Evolutionary conservation across 441 rosid genomes (phyloP), one percentile per base, ranked within the genome.

Genomic region (Cnidoscolus chayamansa): DNA sequence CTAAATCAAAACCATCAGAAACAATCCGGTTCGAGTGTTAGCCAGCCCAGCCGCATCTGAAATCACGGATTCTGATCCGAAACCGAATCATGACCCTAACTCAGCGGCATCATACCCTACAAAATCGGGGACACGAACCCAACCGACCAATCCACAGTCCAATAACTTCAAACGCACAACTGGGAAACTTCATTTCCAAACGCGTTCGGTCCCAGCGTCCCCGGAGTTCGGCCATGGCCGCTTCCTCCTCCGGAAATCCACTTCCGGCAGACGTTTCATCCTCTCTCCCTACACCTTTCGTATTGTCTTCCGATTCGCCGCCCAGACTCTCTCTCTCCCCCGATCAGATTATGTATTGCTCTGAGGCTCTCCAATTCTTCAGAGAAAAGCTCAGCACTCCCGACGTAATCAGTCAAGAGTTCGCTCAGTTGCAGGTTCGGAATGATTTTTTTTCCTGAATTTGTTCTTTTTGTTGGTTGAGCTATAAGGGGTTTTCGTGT

Each of bases 301-400:
- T 79, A 13, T 89, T 85, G 81, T 81, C 90, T 0, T 70, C 84
- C 45, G 85, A 84, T 71, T 72, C 77, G 60, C 87, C 95, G 20
- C 72, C 85, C 17, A 80, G 60, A 19, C 78, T 81, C 62, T 63
- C 85, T 15, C 89, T 90, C 66, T 77, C 92, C 0, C 51, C 84
- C 59, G 89, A 89, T 76, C 96, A 91, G 84, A 72, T 72, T 81
- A 71, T 47, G 19, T 58, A 76, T 78, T 94, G 98, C 79, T 81
- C 79, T 40, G 77, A 87, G 66, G 93, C 97, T 69, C 93, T 90
- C 72, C 63, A 11, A 1, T 76, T 68, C 73, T 69, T 94, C 83
- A 65, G 75, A 35, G 79, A 78, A 9, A 89, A 80, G 81, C 76
- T 86, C 74, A 72, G 35, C 49, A 65, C 71, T 65, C 88, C 83